These are phyloP conservation scores for Solanum hybrid DNA, from an alignment of 305 asterid species.

Conservation along the genomic window DNA sequence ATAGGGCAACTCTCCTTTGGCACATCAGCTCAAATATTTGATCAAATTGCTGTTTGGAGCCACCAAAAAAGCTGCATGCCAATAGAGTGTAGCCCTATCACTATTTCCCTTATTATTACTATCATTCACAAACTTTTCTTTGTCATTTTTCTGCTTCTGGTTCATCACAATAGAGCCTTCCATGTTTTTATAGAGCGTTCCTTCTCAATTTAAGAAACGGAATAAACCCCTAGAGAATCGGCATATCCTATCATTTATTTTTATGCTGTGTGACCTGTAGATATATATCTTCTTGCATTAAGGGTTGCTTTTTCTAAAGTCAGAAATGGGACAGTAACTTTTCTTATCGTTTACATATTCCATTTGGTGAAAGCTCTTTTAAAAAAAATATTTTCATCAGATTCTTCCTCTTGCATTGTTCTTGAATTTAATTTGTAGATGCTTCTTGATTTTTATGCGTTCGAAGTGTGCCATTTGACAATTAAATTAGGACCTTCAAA, in stretches of 20 bases:
- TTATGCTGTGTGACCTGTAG: not conserved
- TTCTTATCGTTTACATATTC: not conserved
- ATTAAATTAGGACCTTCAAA: not conserved
- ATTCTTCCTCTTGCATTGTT: not conserved
- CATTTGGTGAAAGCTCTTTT: not conserved
- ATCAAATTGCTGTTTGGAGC: not conserved
- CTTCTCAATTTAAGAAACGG: not conserved
- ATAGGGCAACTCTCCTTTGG: conserved; percentile 75
- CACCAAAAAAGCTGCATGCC: conserved; percentile 25
- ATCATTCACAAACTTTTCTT: not conserved
- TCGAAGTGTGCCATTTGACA: not conserved
- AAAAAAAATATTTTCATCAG: not conserved
- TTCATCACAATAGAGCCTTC: not conserved
- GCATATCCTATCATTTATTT: conserved; percentile 26
- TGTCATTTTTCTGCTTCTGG: not conserved
- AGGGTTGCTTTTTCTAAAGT: not conserved
- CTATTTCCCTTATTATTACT: conserved; percentile 21
- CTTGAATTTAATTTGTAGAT: not conserved
- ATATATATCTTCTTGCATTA: not conserved
- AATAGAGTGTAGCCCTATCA: conserved; percentile 41
- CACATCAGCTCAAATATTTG: conserved; percentile 12
- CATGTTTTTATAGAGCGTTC: not conserved
- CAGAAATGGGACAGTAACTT: not conserved
- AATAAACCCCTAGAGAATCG: conserved; percentile 23
- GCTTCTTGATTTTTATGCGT: not conserved